Percentiles rank a stretch among this genome's conserved stretches.
These are phyloP conservation scores for Alternaria triticimaculans DNA, from an alignment of 2,329 filamentous ascomycete genomes.

Conservation along the genomic window DNA sequence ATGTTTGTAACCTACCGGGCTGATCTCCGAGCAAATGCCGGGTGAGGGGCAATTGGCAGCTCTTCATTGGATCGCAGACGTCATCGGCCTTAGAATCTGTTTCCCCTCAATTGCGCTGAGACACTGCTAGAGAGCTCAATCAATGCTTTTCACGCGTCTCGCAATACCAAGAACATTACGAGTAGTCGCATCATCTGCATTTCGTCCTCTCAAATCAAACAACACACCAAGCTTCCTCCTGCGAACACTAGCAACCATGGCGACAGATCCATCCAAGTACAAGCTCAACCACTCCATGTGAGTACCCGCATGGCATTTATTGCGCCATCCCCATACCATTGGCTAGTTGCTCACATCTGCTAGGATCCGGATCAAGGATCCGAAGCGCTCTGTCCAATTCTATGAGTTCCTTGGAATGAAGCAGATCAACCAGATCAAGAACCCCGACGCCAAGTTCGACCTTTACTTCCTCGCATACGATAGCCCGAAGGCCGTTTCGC, in stretches of 20 bases:
- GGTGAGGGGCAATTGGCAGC: slow-evolving; percentile 23
- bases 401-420: slow-evolving; percentile 93
- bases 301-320: slow-evolving; percentile 25
- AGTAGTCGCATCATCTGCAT: slow-evolving; percentile 11
- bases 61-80: slow-evolving; percentile 20
- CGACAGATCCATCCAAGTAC: slow-evolving; percentile 67
- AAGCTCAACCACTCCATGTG: slow-evolving; percentile 68
- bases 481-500: slow-evolving; percentile 73
- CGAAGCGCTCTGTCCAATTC: slow-evolving; percentile 82
- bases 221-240: slow-evolving; percentile 15
- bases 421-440: slow-evolving; percentile 78
- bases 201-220: slow-evolving; percentile 13
- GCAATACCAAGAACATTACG: slow-evolving; percentile 9
- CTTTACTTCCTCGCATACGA: slow-evolving; percentile 96
- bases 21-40: slow-evolving; percentile 22
- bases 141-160: slow-evolving; percentile 35
- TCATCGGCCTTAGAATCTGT: slow-evolving; percentile 40
- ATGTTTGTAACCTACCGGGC: neutral
- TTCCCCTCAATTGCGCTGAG: slow-evolving; percentile 5
- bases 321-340: slow-evolving; percentile 1
- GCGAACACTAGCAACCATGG: slow-evolving; percentile 55
- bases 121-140: slow-evolving; percentile 9
- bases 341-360: slow-evolving; percentile 11
- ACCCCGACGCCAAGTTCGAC: slow-evolving; percentile 89
- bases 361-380: slow-evolving; percentile 85